Conservation (phyloP, 805 yeast genomes). For the Nakazawaea ernobii region DNA sequence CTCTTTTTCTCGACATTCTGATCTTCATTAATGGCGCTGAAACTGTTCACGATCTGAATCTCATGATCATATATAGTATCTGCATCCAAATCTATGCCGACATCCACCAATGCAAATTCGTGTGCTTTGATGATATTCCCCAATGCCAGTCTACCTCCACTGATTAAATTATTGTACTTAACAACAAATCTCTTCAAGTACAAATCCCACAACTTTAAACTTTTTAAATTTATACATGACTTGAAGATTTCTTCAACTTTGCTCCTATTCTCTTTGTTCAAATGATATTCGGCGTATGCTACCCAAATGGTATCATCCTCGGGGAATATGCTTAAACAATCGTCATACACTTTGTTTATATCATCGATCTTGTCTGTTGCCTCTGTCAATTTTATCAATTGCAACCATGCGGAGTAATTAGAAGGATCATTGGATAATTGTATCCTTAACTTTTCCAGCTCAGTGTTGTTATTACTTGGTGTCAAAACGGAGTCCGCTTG, state of each 20-base stretch:
- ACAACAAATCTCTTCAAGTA: constrained; percentile 41
- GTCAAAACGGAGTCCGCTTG: constrained; percentile 9
- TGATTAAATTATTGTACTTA: constrained; percentile 48
- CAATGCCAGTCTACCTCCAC: constrained; percentile 80
- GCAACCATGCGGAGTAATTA: constrained; percentile 52
- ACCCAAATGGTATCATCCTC: constrained; percentile 72
- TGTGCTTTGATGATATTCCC: constrained; percentile 72
- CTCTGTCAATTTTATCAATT: constrained; percentile 50
- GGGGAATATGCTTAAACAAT: constrained; percentile 60
- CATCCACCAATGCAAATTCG: constrained; percentile 71
- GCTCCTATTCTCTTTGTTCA: constrained; percentile 48
- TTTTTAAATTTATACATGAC: constrained; percentile 56
- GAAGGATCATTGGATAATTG: constrained; percentile 45
- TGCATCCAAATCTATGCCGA: constrained; percentile 73
- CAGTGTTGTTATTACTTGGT: constrained; percentile 2
- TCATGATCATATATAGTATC: constrained; percentile 78
- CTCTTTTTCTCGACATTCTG: constrained; percentile 82
- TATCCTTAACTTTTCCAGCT: constrained; percentile 48
- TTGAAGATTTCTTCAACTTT: constrained; percentile 63
- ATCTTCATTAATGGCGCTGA: constrained; percentile 78
- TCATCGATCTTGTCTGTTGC: constrained; percentile 20
- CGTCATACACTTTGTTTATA: constrained; percentile 51
- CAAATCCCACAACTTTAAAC: constrained; percentile 67
- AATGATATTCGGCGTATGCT: constrained; percentile 58
- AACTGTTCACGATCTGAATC: constrained; percentile 65